Base-by-base conservation (phyloP, 495 filamentous ascomycete species). In the Hypoxylon subgilvum region DNA sequence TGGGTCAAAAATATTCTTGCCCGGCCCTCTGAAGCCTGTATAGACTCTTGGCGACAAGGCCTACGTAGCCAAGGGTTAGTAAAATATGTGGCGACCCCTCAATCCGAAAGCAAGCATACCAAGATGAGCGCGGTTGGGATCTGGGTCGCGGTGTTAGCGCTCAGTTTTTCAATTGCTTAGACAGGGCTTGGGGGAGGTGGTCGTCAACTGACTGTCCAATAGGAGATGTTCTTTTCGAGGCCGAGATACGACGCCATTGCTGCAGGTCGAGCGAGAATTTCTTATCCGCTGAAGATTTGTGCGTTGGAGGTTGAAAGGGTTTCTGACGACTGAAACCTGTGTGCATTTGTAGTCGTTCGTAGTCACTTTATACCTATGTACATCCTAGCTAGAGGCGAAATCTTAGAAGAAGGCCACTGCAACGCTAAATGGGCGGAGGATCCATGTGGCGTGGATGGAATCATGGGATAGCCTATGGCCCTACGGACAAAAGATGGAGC, bases 61-160 rank as follows among this genome's bases (percentile, higher is more conserved):
- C 43, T 76, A 65, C 14, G 48, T 12, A 31, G 13, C 4, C 5
- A 6, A 5, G 9, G 14, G 4, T 38, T 14, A 18, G 4, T 18
- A 17, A 14, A n/a, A 8, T 4, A 12, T 13, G 3, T 12, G n/a
- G 31, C 8, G 3, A 34, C 3, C n/a, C n/a, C n/a, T n/a, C 2
- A 34, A 12, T 12, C 9, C 31, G n/a, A 34, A 12, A 10, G n/a
- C 31, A 23, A 5, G 9, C 53, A 0, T 65, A 67, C 67, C 14
- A 81, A 19, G 30, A 76, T 4, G 49, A 79, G 68, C 10, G 79
- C 80, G 6, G 67, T 75, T 16, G 79, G 80, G 56, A 82, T 69
- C 79, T 80, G 27, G 36, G 7, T 9, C 1, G 14, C 10, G 6
- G 25, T 17, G 46, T 54, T 30, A 41, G 28, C 23, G 17, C 14